Base-by-base conservation (phyloP, 352 stramenopile genomes). In the Phytophthora macrochlamydospora region DNA sequence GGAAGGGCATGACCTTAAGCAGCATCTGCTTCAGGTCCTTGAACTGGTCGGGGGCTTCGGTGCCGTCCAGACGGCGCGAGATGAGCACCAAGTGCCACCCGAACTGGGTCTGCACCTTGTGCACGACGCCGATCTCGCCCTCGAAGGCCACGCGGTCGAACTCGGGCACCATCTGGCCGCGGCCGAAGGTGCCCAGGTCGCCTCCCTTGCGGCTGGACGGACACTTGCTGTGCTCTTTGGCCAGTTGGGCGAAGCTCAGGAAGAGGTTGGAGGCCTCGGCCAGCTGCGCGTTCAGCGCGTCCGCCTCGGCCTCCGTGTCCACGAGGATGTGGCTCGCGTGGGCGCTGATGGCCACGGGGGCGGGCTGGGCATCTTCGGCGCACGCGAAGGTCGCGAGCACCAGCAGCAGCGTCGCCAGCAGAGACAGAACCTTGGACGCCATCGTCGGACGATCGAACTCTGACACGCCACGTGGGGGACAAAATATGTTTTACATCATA, bases 21-120 rank as follows among this genome's bases (percentile, higher is more conserved):
- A 83, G 31, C 2, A 57, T 61, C 9, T 83, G 54, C 38, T 78
- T 78, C 2, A 85, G 52, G 28, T 54, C 51, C 18, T 62, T 62
- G 62, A 74, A 85, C 64, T 69, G 31, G 33, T 82, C 76, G 14
- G 63, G 71, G 58, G 73, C 51, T 44, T 83, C 76, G 2, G 57
- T 69, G 50, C 75, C 77, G 53, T 87, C 75, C 57, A 79, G 71
- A 31, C 81, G 81, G 40, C 78, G 71, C 29, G 78, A 87, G 48
- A 84, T 81, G 55, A 89, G 71, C 50, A 91, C 68, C 12, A 90
- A 54, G 61, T 91, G 81, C 79, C 79, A 91, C 31, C 81, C 81
- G 37, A 91, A 89, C 69, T 94, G 87, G 31, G 87, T 94, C 71
- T 94, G 63, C 38, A 94, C 87, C 76, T 94, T 94, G 83, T 93